Evolutionary conservation across 176 grass and related monocot genomes (phyloP), one percentile per base, ranked within the genome.

Genomic region (Puya raimondii): DNA sequence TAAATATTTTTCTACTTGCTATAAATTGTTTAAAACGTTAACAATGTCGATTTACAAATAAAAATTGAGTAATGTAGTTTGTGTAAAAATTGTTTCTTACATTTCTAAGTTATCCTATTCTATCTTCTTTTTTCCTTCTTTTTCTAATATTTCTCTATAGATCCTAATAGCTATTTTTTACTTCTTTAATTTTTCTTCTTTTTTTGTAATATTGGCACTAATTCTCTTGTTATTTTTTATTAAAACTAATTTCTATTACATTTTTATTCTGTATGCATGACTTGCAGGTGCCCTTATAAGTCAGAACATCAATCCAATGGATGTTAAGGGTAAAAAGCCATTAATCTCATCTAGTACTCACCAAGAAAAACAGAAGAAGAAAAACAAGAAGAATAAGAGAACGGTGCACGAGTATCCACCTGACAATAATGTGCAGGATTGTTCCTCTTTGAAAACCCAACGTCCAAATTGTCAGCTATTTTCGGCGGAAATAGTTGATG

Each of bases 381-480:
- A 68, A 7, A 12, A 51, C 15, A 69, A 33, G 26, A 68, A 65
- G 74, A 77, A 77, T 21, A 77, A 77, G 74, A 68, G 65, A 48
- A 68, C 69, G 53, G 58, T 77, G 29, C 51, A 33, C 15, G 50
- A 51, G 23, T 64, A 77, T 77, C 26, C 65, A 48, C 74, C 65
- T 17, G 14, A 48, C 7, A 27, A 12, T 2, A 29, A 58, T 20
- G 49, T 27, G 12, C 10, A 12, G 12, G 51, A 15, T n/a, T 18
- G 51, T 22, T 16, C 74, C 53, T 12, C 23, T 4, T 15, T 68
- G 65, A 23, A 68, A 59, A 69, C 5, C 29, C 7, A 54, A 59
- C 59, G 16, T 9, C 51, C 20, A 8, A 50, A 68, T 47, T 77
- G 47, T 16, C 65, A 77, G 9, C 12, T 42, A 4, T 49, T 58